Evolutionary conservation across 2,329 filamentous ascomycete species (phyloP), one percentile per base, ranked within the genome.

Genomic region (Cytospora leucostoma): DNA sequence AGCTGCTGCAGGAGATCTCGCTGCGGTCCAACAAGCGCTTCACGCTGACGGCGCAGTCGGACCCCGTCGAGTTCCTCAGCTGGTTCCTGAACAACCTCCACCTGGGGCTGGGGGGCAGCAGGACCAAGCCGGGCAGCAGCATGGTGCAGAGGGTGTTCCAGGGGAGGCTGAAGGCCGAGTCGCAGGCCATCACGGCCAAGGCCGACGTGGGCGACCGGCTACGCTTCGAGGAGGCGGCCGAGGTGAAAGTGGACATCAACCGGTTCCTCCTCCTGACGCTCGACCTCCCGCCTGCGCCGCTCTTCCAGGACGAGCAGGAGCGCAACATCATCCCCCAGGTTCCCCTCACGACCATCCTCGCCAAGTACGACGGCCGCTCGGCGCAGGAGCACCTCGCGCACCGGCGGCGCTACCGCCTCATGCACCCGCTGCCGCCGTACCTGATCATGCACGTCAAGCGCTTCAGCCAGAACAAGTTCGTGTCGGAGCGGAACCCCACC

Each of bases 61-160:
- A 99, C 74, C 95, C 95, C 0, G 93, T 97, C 65, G 95, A 99
- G 54, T 98, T 99, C 72, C 82, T 99, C 53, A 93, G 91, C 33
- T 99, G 95, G 95, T 97, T 98, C 74, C 84, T 99, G 62, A 98
- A 99, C 79, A 92, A 96, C 74, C 84, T 99, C 12, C 95, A 99
- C 74, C 83, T 97, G 17, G 90, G 92, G 21, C 85, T 99, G 1
- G 95, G 95, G 60, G 95, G 95, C 67, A 93, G 89, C 73, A 94
- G 92, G 74, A 90, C 90, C 8, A 95, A 92, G 71, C 90, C 93
- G 0, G 87, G 89, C 33, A 90, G 88, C 70, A 94, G 90, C 73
- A 93, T 97, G 68, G 82, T 99, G 57, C 95, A 99, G 73, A 89
- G 89, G 68, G 90, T 95, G 59, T 98, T 99, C 77, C 95, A 99